Conservation (phyloP, 345 rosid species). For the Erodium maritimum region DNA sequence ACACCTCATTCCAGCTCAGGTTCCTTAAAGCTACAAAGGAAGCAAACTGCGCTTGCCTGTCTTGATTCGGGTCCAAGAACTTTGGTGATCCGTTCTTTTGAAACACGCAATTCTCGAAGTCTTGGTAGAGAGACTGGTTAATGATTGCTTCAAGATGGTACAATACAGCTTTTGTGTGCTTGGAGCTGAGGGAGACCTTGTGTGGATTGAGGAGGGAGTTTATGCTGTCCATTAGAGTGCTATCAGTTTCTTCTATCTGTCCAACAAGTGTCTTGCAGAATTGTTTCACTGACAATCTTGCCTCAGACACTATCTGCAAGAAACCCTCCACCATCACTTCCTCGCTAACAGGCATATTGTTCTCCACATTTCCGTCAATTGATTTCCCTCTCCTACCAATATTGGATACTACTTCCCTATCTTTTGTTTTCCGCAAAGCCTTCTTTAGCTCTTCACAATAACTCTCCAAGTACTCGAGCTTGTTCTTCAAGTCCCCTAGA, state of each 20-base stretch:
- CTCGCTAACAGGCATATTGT: slow-evolving; percentile 61
- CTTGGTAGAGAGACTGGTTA: slow-evolving; percentile 76
- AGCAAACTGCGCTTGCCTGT: slow-evolving; percentile 61
- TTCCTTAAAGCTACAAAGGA: slow-evolving; percentile 72
- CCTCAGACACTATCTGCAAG: slow-evolving; percentile 85
- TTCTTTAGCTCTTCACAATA: slow-evolving; percentile 78
- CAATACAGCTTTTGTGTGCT: slow-evolving; percentile 53
- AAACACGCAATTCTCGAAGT: slow-evolving; percentile 75
- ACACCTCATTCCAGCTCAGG: slow-evolving; percentile 89
- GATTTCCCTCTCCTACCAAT: slow-evolving; percentile 20
- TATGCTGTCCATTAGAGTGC: slow-evolving; percentile 36
- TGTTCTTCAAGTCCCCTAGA: slow-evolving; percentile 54
- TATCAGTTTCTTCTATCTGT: slow-evolving; percentile 66
- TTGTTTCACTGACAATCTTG: slow-evolving; percentile 85
- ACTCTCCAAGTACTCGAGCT: slow-evolving; percentile 70
- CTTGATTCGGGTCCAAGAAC: slow-evolving; percentile 60
- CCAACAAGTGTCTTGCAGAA: slow-evolving; percentile 65
- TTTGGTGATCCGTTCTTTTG: slow-evolving; percentile 71
- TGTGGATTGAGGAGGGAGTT: slow-evolving; percentile 55
- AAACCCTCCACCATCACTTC: slow-evolving; percentile 90
- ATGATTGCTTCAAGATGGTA: slow-evolving; percentile 74
- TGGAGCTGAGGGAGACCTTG: slow-evolving; percentile 48
- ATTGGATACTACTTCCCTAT: slow-evolving; percentile 22
- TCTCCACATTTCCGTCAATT: slow-evolving; percentile 25
- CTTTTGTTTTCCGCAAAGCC: slow-evolving; percentile 53